Evolutionary conservation across 1,284 basidiomycete genomes (phyloP).

Genomic region (Austropuccinia psidii): DNA sequence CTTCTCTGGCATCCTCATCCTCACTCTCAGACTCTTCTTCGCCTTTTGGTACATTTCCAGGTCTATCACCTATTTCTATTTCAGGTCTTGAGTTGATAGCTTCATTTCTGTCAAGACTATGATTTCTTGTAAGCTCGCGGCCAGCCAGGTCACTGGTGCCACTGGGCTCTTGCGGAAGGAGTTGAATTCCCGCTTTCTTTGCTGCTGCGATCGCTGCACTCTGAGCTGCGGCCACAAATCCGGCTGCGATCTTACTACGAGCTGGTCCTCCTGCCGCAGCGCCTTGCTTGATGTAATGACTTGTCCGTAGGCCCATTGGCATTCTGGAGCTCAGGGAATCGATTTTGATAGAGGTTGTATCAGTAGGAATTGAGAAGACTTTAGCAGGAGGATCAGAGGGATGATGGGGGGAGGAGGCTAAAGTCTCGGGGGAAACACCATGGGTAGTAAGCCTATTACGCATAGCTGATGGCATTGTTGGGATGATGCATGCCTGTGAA

Average conservation of each 20-base stretch:
- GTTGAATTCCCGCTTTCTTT: constrained; percentile 20
- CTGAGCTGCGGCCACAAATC: constrained; percentile 32
- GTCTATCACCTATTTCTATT: no score
- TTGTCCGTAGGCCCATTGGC: constrained; percentile 29
- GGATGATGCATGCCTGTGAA: not conserved
- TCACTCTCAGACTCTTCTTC: constrained; percentile 36
- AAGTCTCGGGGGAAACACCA: not conserved
- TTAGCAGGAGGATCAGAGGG: not conserved
- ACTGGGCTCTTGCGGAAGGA: not conserved
- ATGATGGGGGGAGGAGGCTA: not conserved
- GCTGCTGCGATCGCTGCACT: constrained; percentile 21
- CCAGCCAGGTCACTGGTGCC: not conserved
- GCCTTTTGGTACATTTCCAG: no score
- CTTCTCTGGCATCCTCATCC: constrained; percentile 30
- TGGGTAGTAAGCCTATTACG: constrained; percentile 1
- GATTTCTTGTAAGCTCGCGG: no score
- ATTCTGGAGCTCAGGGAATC: not conserved
- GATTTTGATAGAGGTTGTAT: not conserved
- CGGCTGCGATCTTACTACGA: constrained; percentile 27
- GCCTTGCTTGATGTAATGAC: constrained; percentile 31
- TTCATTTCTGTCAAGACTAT: not conserved
- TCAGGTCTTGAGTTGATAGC: no score
- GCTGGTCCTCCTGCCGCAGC: not conserved
- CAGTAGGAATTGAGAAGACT: not conserved
- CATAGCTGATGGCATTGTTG: constrained; percentile 19